phyloP scores from a whole-genome alignment of 108 stramenopile species.

The Nitzschia sp. region DNA sequence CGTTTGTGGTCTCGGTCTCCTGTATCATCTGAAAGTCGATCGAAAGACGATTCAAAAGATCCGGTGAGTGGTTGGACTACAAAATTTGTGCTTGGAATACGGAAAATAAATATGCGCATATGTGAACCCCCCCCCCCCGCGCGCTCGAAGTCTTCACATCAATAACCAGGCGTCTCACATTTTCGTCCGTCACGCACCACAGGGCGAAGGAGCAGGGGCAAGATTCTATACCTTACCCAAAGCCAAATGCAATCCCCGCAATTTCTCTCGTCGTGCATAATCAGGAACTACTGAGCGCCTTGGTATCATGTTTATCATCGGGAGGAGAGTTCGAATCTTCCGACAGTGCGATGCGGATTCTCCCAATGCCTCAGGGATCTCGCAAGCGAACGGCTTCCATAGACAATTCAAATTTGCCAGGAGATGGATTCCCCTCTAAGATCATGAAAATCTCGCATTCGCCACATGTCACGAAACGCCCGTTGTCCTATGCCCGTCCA shows the following conservation, averaged over 20 bases:
- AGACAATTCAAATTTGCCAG: background rate
- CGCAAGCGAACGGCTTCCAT: constrained; percentile 28
- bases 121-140: background rate
- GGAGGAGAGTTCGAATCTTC: constrained; percentile 19
- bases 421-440: constrained; percentile 7
- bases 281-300: constrained; percentile 37
- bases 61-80: constrained; percentile 38
- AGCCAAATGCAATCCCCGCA: constrained; percentile 48
- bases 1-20: constrained; percentile 38
- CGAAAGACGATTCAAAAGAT: constrained; percentile 32
- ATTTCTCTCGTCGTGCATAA: constrained; percentile 48
- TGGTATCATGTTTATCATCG: constrained; percentile 42
- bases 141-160: too few species aligned
- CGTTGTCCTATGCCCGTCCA: constrained; percentile 11
- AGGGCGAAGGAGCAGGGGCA: constrained; percentile 15
- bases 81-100: constrained; percentile 17
- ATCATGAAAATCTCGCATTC: constrained; percentile 18
- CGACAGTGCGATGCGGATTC: background rate
- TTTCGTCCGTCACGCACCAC: constrained; percentile 1
- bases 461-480: constrained; percentile 31
- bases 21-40: constrained; percentile 45
- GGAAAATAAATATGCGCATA: constrained; percentile 9
- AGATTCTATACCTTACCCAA: constrained; percentile 19
- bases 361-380: constrained; percentile 11
- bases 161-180: constrained; percentile 15